Conservation (phyloP, 2,329 filamentous ascomycete genomes). For the Sporothrix pallida region DNA sequence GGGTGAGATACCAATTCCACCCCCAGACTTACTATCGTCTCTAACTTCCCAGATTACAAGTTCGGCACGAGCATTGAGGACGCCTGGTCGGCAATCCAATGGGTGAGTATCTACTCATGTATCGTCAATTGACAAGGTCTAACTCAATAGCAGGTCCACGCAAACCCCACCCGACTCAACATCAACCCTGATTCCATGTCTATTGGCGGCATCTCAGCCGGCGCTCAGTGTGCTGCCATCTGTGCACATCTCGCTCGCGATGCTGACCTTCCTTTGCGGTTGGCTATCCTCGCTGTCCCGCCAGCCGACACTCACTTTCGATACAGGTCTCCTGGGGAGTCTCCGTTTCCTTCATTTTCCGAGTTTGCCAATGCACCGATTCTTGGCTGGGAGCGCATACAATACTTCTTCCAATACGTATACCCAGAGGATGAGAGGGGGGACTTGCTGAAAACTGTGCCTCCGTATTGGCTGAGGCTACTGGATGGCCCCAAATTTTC, state of each 20-base stretch:
- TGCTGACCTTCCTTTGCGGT: not conserved
- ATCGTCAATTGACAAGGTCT: too few species aligned
- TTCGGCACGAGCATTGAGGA: not conserved
- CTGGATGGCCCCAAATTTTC: not conserved
- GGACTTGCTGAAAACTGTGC: not conserved
- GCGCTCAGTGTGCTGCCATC: not conserved
- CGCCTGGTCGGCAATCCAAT: not conserved
- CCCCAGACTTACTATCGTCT: too few species aligned
- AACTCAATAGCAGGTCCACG: not conserved
- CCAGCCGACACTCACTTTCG: not conserved
- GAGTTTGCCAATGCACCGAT: slow-evolving; percentile 4
- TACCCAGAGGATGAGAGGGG: not conserved
- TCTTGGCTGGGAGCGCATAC: slow-evolving; percentile 3
- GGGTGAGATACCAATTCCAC: too few species aligned
- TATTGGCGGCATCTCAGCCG: slow-evolving; percentile 4
- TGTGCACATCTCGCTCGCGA: not conserved
- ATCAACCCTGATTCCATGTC: not conserved
- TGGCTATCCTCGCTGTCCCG: not conserved
- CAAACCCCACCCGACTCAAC: not conserved
- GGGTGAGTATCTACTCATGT: not conserved
- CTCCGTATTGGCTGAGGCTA: not conserved
- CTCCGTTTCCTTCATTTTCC: not conserved
- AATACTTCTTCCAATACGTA: not conserved
- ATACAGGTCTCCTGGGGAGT: not conserved
- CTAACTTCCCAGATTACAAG: not conserved